Evolutionary conservation across 495 filamentous ascomycete species (phyloP).

Genomic region (Xylaria longipes): DNA sequence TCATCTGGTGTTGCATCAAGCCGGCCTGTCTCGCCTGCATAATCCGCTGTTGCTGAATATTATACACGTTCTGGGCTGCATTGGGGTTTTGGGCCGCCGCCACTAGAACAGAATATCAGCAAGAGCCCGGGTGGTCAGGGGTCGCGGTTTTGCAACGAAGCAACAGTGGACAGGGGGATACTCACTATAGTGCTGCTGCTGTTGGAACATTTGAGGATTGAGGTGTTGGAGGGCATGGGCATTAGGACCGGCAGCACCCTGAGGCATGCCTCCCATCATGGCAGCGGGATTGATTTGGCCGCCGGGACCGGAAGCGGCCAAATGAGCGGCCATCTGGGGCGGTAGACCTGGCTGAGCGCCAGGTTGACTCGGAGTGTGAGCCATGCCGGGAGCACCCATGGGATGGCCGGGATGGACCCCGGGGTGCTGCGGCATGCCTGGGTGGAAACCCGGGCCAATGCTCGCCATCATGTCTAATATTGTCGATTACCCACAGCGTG

Average conservation of each 20-base stretch:
- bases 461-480: constrained; percentile 67
- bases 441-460: constrained; percentile 73
- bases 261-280: constrained; percentile 81
- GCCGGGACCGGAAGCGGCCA: constrained; percentile 81
- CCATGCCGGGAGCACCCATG: constrained; percentile 65
- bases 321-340: constrained; percentile 73
- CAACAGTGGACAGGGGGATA: constrained; percentile 17
- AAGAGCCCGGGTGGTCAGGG: constrained; percentile 2
- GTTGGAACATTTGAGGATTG: constrained; percentile 71
- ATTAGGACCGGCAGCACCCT: constrained; percentile 70
- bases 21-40: constrained; percentile 43
- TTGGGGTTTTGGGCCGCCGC: constrained; percentile 50
- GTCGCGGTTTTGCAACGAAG: constrained; percentile 23
- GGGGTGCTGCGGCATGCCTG: constrained; percentile 74
- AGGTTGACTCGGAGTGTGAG: constrained; percentile 71
- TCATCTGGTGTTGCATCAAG: constrained; percentile 55
- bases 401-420: constrained; percentile 79
- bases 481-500: constrained; percentile 59
- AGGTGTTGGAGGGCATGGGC: constrained; percentile 82
- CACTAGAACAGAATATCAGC: constrained; percentile 6
- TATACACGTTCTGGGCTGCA: constrained; percentile 59
- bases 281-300: constrained; percentile 80
- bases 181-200: constrained; percentile 49
- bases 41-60: constrained; percentile 54
- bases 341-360: constrained; percentile 71